Base-by-base conservation (phyloP, 805 yeast genomes). In the Wickerhamomyces mucosus region DNA sequence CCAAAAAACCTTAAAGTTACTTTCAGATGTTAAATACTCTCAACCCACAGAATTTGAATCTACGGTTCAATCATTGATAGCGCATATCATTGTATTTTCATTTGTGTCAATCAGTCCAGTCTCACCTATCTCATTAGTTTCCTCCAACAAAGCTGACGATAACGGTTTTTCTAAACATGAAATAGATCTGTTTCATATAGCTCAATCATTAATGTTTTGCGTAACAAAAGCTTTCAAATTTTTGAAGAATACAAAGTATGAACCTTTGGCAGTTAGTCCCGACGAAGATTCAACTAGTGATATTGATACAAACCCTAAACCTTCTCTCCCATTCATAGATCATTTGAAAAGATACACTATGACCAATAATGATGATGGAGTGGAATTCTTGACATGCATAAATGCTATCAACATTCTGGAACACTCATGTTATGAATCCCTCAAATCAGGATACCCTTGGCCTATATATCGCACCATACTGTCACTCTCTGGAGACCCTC, bases 41-140 rank as follows among this genome's bases (percentile, higher is more conserved):
- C n/a, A n/a, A n/a, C n/a, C n/a, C n/a, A n/a, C n/a, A n/a, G n/a
- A n/a, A n/a, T n/a, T n/a, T n/a, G n/a, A n/a, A n/a, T n/a, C n/a
- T n/a, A n/a, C n/a, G n/a, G n/a, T n/a, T n/a, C n/a, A n/a, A n/a
- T 22, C 43, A 4, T 26, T 46, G 13, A 34, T 45, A 7, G 36
- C 40, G 3, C 41, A 41, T 15, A 40, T 41, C 17, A 27, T 45
- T 6, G 26, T 47, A 5, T 47, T 43, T 31, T 41, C 45, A 5
- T 39, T 42, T 10, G 32, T 41, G 7, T 29, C 42, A 2, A 38
- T 42, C 2, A 49, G 42, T 29, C 50, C 52, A 9, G 34, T 42
- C 3, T 37, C 44, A 6, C 37, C 38, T 6, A 15, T 31, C 1
- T 27, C 45, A 1, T 23, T 43, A n/a, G 27, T 34, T 4, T 16